Conservation (phyloP, 1,139 yeast genomes). For the Yamadazyma membranifaciens region DNA sequence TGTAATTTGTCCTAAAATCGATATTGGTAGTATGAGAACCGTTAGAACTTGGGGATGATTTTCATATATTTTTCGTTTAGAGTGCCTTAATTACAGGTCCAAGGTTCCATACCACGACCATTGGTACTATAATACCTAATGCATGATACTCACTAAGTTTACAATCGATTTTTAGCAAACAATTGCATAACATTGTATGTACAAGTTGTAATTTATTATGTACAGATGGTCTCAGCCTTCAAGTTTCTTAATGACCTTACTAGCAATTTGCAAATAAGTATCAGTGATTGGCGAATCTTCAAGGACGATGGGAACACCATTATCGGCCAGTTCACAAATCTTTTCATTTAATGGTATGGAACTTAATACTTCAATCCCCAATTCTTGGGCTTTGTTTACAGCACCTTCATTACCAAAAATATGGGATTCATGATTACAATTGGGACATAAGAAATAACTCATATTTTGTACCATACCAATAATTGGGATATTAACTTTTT, state of each 20-base stretch:
- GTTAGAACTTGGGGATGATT: too few species aligned
- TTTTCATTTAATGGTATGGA: conserved; percentile 64
- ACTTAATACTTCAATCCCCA: conserved; percentile 55
- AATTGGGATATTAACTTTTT: conserved; percentile 71
- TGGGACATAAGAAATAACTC: conserved; percentile 74
- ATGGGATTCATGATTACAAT: conserved; percentile 58
- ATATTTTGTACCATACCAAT: conserved; percentile 81
- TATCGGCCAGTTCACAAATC: conserved; percentile 63
- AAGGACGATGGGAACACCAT: conserved; percentile 63
- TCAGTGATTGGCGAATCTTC: conserved; percentile 31
- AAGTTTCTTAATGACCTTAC: conserved; percentile 12
- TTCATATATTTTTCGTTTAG: too few species aligned
- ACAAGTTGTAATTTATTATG: too few species aligned
- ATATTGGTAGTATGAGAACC: too few species aligned
- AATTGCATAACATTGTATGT: too few species aligned
- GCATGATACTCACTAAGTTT: too few species aligned
- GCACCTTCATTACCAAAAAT: conserved; percentile 76
- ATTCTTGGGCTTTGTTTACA: conserved; percentile 50
- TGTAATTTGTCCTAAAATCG: too few species aligned
- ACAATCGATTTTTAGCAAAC: too few species aligned
- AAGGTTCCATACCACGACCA: too few species aligned
- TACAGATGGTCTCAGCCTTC: neutral
- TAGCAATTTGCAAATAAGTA: conserved; percentile 49
- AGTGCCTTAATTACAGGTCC: too few species aligned
- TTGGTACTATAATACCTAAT: too few species aligned